These are phyloP conservation scores for Fusarium subtropicale DNA, from an alignment of 2,329 filamentous ascomycete species.

Conservation along the genomic window DNA sequence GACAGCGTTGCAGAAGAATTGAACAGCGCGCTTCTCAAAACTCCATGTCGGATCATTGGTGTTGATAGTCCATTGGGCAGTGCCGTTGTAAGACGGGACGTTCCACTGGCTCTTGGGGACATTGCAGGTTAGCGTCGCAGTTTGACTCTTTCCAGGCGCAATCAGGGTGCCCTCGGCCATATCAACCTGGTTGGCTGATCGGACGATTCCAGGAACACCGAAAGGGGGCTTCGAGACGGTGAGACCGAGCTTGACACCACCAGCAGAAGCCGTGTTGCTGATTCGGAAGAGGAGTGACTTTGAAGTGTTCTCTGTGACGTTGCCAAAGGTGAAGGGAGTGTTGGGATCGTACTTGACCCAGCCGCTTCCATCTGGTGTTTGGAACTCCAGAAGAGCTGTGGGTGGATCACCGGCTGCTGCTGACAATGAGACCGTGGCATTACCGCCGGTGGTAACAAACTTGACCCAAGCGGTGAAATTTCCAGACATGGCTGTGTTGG, in stretches of 20 bases:
- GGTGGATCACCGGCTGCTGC: conserved; percentile 63
- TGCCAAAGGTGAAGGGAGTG: conserved; percentile 65
- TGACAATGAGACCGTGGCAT: conserved; percentile 59
- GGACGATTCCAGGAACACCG: conserved; percentile 64
- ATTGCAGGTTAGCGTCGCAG: conserved; percentile 65
- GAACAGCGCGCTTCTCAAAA: conserved; percentile 62
- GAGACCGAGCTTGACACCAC: conserved; percentile 61
- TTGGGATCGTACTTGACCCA: conserved; percentile 62
- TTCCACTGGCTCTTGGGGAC: conserved; percentile 70
- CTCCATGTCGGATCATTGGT: conserved; percentile 62
- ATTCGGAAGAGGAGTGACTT: conserved; percentile 63
- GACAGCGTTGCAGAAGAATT: conserved; percentile 64
- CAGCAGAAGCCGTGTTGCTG: conserved; percentile 61
- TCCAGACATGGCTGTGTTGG: conserved; percentile 59
- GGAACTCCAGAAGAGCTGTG: conserved; percentile 65
- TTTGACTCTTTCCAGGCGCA: conserved; percentile 61
- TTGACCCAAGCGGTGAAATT: conserved; percentile 63
- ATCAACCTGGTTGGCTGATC: conserved; percentile 66
- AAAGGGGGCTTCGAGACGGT: conserved; percentile 72
- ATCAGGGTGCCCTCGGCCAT: conserved; percentile 67
- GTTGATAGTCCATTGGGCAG: conserved; percentile 67
- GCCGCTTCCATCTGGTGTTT: conserved; percentile 60
- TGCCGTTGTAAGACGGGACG: conserved; percentile 60
- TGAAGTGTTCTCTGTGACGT: conserved; percentile 64
- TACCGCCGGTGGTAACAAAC: conserved; percentile 62